Percentiles rank a stretch among this genome's conserved stretches.
These are phyloP conservation scores for Alternaria longipes DNA, from an alignment of 2,329 filamentous ascomycete species.

Conservation along the genomic window DNA sequence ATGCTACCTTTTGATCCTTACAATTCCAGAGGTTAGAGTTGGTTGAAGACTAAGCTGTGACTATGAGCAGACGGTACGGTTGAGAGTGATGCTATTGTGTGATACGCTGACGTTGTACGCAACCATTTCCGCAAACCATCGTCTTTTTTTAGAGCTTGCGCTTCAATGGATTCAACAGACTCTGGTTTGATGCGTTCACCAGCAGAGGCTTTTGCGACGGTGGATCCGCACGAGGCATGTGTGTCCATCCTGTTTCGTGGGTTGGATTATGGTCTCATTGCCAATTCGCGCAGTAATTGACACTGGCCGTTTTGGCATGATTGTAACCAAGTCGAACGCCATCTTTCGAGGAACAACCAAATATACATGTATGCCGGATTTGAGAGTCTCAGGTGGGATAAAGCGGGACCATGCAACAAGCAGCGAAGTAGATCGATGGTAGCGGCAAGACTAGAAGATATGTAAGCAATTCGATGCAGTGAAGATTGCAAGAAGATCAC, in stretches of 20 bases:
- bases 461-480: not conserved
- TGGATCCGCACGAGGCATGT: not conserved
- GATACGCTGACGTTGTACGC: not conserved
- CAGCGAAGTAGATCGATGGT: not conserved
- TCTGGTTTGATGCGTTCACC: not conserved
- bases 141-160: not conserved
- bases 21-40: not conserved
- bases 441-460: not conserved
- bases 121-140: not conserved
- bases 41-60: not conserved
- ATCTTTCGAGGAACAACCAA: not conserved
- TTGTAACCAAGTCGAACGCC: not conserved
- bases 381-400: not conserved
- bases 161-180: not conserved
- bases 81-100: not conserved
- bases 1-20: not conserved
- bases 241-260: not conserved
- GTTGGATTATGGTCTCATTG: not conserved
- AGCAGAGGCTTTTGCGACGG: not conserved
- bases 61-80: not conserved
- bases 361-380: not conserved
- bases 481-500: not conserved
- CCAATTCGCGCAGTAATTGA: not conserved
- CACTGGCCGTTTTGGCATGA: not conserved
- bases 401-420: not conserved